Conservation (phyloP, 495 filamentous ascomycete genomes). For the Immersiella caudata region DNA sequence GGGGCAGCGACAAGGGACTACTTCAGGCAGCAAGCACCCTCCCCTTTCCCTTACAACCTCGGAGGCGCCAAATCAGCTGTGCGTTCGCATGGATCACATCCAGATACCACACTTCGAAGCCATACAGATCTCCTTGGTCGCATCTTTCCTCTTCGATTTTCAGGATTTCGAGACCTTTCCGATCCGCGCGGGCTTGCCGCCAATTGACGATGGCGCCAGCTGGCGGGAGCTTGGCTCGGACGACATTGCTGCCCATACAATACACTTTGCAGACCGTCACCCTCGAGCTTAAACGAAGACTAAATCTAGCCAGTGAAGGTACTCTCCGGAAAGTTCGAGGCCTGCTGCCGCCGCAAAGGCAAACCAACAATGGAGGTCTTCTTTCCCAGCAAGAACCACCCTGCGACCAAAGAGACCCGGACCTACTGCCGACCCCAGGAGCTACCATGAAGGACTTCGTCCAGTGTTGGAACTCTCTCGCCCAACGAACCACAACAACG, state of each 20-base stretch:
- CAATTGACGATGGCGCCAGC: neutral
- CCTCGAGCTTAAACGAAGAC: neutral
- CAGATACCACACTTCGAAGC: neutral
- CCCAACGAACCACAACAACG: constrained; percentile 9
- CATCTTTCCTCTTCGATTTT: neutral
- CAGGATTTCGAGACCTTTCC: constrained; percentile 6
- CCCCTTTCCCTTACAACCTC: neutral
- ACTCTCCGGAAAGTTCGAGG: neutral
- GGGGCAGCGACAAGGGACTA: neutral
- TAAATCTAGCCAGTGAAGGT: too few relatives aligned
- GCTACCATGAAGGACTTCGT: neutral
- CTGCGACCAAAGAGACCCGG: neutral
- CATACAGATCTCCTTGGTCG: neutral
- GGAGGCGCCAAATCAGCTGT: too few relatives aligned
- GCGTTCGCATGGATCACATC: neutral
- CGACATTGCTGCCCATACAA: neutral
- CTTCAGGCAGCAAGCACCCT: constrained; percentile 5
- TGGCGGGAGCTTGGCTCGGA: neutral
- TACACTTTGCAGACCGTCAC: neutral
- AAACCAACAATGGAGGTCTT: neutral
- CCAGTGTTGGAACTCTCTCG: constrained; percentile 9
- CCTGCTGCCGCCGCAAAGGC: neutral
- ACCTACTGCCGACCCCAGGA: neutral
- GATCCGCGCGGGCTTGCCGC: neutral
- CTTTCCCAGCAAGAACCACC: neutral